Evolutionary conservation across 768 basidiomycete genomes (phyloP), one percentile per base, ranked within the genome.

Genomic region (Trametes sanguinea): DNA sequence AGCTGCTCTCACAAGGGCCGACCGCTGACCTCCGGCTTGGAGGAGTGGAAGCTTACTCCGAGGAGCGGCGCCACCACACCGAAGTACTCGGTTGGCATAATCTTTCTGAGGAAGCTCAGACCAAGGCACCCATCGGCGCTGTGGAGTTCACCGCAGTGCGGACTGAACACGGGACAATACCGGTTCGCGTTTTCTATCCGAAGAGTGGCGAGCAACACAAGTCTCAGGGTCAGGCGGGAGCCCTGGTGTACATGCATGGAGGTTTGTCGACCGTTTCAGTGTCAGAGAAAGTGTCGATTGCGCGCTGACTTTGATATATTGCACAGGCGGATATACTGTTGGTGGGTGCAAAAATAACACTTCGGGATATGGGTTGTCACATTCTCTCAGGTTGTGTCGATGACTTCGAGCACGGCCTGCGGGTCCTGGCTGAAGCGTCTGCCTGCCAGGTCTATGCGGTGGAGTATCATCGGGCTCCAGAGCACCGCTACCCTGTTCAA

Each of bases 381-480:
- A n/a, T 45, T 29, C 27, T 27, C 17, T 8, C 33, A 57, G 55
- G 55, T 6, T 57, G 54, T 37, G 37, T 61, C 14, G 54, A 54
- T 33, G 63, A 65, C 43, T 65, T 65, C 55, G 63, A 65, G 37
- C 54, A 54, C n/a, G 54, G 53, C 13, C 53, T 60, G 46, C 54
- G 63, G 11, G 47, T 65, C n/a, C 47, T 65, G 22, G 63, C 63
- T 6, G 63, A 65, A 35, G 50, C 48, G 17, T 54, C 54, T 3
- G 60, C 48, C 9, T 54, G 45, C n/a, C 63, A 65, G 47, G 63
- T 65, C n/a, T 65, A 65, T 30, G 63, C 63, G 3, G 50, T 65
- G 11, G 59, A 57, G 14, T 65, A 65, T 37, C 63, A 52, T 27
- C 51, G 51, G 9, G 63, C 63, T 6, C 60, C 64, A 7, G 60